phyloP scores from a whole-genome alignment of 495 filamentous ascomycete genomes.

The Astrothelium macrocarpum region DNA sequence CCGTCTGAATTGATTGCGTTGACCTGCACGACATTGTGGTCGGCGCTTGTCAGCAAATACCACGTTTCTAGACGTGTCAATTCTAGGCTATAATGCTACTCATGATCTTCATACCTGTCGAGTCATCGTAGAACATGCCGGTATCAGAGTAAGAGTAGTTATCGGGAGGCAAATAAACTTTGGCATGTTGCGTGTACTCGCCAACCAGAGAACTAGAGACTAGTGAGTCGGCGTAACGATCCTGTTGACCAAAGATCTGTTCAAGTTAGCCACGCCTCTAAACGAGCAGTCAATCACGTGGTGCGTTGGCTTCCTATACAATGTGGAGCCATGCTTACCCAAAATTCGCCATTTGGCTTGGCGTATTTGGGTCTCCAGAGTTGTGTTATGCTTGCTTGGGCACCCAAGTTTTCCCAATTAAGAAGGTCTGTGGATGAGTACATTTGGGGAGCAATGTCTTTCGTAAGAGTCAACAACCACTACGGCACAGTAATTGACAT shows the following conservation, averaged over 20 bases:
- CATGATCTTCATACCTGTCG: constrained; percentile 13
- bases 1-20: constrained; percentile 39
- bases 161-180: constrained; percentile 36
- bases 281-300: not conserved
- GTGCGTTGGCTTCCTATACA: not conserved
- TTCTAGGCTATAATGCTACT: constrained; percentile 4
- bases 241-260: constrained; percentile 40
- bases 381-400: constrained; percentile 3
- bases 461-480: not conserved
- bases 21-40: constrained; percentile 41
- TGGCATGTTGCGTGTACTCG: constrained; percentile 29
- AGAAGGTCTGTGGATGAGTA: constrained; percentile 40
- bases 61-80: constrained; percentile 26
- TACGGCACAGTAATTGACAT: not conserved
- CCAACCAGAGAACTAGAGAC: constrained; percentile 29
- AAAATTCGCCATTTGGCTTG: constrained; percentile 38
- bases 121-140: constrained; percentile 39
- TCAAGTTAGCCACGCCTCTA: not conserved
- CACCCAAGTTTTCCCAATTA: constrained; percentile 31
- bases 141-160: constrained; percentile 39
- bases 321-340: constrained; percentile 22
- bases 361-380: constrained; percentile 39
- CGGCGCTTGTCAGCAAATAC: constrained; percentile 38
- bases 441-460: constrained; percentile 35
- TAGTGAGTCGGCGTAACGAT: constrained; percentile 37